Evolutionary conservation across 129 eudicot species (phyloP), one percentile per base, ranked within the genome.

Genomic region (Logfia minima): DNA sequence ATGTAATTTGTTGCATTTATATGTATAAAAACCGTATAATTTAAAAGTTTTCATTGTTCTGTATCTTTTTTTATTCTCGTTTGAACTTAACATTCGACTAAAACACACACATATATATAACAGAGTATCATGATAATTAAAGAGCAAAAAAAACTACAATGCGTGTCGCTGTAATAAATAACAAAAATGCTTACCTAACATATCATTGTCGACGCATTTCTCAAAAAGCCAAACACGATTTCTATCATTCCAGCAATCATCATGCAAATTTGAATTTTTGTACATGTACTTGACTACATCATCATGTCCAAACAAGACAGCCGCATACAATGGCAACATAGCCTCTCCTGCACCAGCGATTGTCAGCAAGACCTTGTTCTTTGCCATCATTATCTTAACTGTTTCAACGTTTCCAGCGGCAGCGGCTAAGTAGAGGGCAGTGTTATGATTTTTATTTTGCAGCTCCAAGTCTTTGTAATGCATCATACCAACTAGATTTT

Each of bases 341-440:
- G 26, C 1, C 26, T 5, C 68, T 11, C 21, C 21, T 14, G 19
- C 39, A 63, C 68, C 68, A 26, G 68, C 17, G 35, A 63, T 63
- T 63, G 39, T 28, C 21, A 28, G 1, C 68, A 63, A 63, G 22
- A 2, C 0, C 39, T 0, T 28, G 41, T 63, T 63, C 39, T 28
- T 63, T 26, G 0, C 21, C 16, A 28, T 1, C 68, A 63, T 14
- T 2, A 63, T 63, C 35, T 63, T 28, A 63, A 63, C 68, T 3
- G 37, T 63, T 63, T 63, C 41, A 26, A 63, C 3, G 1, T 63
- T 63, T 63, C 68, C 68, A 11, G 39, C 68, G 2, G 39, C 21
- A 26, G 68, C 68, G 1, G 68, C 68, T 14, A 63, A 63, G 14
- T 63, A 63, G n/a, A 63, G 68, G 21, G 68, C 68, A 2, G 68